phyloP scores from a whole-genome alignment of 768 basidiomycete genomes.

The Piloderma croceum region DNA sequence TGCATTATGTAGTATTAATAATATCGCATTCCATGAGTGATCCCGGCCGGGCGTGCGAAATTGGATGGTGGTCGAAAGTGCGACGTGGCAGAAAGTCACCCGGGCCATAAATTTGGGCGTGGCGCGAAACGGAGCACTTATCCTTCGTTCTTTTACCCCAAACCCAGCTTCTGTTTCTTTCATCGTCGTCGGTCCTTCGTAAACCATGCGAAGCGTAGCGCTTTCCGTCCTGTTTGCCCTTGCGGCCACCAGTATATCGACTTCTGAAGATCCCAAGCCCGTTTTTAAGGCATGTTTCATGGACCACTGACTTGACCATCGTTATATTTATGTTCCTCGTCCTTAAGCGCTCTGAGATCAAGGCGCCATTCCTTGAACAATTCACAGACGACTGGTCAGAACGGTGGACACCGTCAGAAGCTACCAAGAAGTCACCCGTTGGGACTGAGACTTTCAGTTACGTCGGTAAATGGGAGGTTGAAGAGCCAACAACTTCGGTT shows the following conservation, averaged over 20 bases:
- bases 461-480: conserved; percentile 95
- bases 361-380: conserved; percentile 92
- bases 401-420: conserved; percentile 95
- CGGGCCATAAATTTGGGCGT: conserved; percentile 10
- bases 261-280: conserved; percentile 57
- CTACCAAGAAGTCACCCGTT: conserved; percentile 96
- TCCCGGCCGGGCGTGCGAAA: no score
- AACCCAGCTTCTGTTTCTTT: conserved; percentile 27
- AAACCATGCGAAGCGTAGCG: conserved; percentile 83
- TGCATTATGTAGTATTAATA: conserved; percentile 8
- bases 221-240: conserved; percentile 67
- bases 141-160: conserved; percentile 28
- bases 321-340: conserved; percentile 8
- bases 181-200: conserved; percentile 60
- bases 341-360: conserved; percentile 64
- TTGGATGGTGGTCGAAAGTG: background rate
- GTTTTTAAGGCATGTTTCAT: conserved; percentile 54
- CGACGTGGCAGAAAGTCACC: conserved; percentile 3
- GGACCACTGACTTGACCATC: background rate
- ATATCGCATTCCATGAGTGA: no score
- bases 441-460: conserved; percentile 96
- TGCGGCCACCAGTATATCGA: conserved; percentile 59
- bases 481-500: conserved; percentile 73
- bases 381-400: conserved; percentile 87
- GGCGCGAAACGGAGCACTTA: no score